Evolutionary conservation across 2,329 filamentous ascomycete species (phyloP).

Genomic region (Pseudopyrenochaeta lycopersici): DNA sequence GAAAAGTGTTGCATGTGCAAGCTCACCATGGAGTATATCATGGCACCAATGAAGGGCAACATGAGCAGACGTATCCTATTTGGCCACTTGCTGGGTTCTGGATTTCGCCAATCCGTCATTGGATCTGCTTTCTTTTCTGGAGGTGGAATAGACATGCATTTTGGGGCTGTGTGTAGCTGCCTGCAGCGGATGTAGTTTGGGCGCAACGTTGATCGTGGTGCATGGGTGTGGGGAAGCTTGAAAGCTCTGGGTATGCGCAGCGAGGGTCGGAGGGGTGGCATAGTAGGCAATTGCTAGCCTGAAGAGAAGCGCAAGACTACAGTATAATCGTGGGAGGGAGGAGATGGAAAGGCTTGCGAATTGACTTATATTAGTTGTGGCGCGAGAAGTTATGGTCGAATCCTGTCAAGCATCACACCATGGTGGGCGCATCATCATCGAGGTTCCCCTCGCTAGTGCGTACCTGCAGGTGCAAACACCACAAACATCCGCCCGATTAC

Average conservation of each 20-base stretch:
- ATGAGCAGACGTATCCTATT: constrained; percentile 56
- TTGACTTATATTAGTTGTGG: constrained; percentile 15
- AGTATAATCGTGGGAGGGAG: constrained; percentile 18
- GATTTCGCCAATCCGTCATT: constrained; percentile 46
- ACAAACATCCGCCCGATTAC: constrained; percentile 11
- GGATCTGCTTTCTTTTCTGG: constrained; percentile 37
- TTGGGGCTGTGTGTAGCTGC: constrained; percentile 19
- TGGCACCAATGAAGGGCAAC: constrained; percentile 61
- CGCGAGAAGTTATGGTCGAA: constrained; percentile 12
- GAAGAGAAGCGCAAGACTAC: constrained; percentile 17
- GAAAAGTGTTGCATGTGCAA: no score
- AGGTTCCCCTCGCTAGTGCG: constrained; percentile 21
- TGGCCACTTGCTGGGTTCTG: constrained; percentile 46
- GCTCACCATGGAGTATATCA: constrained; percentile 68
- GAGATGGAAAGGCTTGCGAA: not conserved
- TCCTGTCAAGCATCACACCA: constrained; percentile 41
- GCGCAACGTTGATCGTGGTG: constrained; percentile 30
- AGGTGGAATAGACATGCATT: constrained; percentile 30
- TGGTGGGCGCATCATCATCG: constrained; percentile 32
- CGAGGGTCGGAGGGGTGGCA: constrained; percentile 41
- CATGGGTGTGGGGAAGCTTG: constrained; percentile 36
- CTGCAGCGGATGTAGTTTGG: constrained; percentile 22
- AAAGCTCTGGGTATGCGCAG: constrained; percentile 35
- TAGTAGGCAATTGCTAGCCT: constrained; percentile 29
- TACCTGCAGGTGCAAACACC: constrained; percentile 25